Conservation (phyloP, 2,329 filamentous ascomycete genomes). For the Aspergillus hiratsukae region DNA sequence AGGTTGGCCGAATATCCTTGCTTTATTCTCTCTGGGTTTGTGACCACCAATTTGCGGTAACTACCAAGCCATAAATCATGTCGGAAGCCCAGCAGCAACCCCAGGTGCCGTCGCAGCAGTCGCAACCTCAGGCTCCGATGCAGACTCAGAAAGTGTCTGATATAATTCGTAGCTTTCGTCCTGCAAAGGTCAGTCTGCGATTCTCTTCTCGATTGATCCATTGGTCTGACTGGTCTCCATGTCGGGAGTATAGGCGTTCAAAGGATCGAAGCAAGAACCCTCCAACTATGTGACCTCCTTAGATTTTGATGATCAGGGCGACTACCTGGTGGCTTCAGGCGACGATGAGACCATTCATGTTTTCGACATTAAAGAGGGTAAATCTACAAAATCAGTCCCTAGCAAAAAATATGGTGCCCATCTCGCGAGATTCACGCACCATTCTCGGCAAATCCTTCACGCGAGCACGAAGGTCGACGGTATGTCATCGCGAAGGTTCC, state of each 20-base stretch:
- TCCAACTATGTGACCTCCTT: slow-evolving; percentile 73
- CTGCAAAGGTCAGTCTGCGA: slow-evolving; percentile 62
- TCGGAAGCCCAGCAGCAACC: slow-evolving; percentile 23
- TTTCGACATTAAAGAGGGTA: slow-evolving; percentile 88
- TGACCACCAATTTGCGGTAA: slow-evolving; percentile 7
- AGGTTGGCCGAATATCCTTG: neutral
- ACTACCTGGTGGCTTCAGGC: slow-evolving; percentile 83
- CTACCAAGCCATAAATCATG: slow-evolving; percentile 16
- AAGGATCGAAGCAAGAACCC: slow-evolving; percentile 34
- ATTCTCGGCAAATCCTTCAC: slow-evolving; percentile 85
- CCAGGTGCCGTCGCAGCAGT: slow-evolving; percentile 16
- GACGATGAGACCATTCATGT: slow-evolving; percentile 95
- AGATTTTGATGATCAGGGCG: slow-evolving; percentile 93
- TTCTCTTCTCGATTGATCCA: neutral
- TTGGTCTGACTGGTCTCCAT: slow-evolving; percentile 8
- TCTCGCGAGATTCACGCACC: slow-evolving; percentile 89
- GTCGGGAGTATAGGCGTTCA: slow-evolving; percentile 24
- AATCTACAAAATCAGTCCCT: slow-evolving; percentile 80
- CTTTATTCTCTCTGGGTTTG: neutral
- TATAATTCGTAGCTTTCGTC: slow-evolving; percentile 70
- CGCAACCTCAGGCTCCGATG: slow-evolving; percentile 19
- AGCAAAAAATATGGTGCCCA: slow-evolving; percentile 98
- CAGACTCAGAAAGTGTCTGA: slow-evolving; percentile 67
- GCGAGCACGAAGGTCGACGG: slow-evolving; percentile 92
- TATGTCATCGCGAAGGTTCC: slow-evolving; percentile 34